These are phyloP conservation scores for Onygenales sp. DNA, from an alignment of 2,329 filamentous ascomycete genomes.

Conservation along the genomic window DNA sequence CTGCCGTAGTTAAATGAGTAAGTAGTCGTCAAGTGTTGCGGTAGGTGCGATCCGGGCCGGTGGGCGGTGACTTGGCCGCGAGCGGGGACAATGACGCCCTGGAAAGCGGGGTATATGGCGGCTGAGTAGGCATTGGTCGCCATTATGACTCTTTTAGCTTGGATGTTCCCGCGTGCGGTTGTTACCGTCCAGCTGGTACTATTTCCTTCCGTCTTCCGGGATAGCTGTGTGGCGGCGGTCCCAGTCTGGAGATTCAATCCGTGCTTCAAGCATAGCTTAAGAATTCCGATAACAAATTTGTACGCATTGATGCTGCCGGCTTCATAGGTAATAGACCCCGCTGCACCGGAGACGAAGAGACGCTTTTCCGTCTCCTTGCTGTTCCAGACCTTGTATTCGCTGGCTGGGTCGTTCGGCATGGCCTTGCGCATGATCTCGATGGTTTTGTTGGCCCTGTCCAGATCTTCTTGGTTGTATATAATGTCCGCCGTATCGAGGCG, in stretches of 20 bases:
- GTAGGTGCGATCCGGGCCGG: constrained; percentile 10
- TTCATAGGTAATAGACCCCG: constrained; percentile 41
- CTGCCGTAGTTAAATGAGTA: constrained; percentile 17
- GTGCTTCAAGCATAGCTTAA: constrained; percentile 34
- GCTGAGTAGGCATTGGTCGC: constrained; percentile 48
- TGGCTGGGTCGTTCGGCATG: constrained; percentile 32
- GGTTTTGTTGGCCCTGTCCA: constrained; percentile 28
- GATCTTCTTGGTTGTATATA: constrained; percentile 42
- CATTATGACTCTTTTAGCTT: constrained; percentile 37
- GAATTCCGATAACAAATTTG: constrained; percentile 33
- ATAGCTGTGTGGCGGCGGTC: constrained; percentile 18
- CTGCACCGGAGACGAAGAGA: constrained; percentile 34
- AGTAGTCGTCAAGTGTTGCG: constrained; percentile 5
- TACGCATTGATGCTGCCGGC: constrained; percentile 36
- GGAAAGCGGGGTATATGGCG: constrained; percentile 34
- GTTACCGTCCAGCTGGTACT: constrained; percentile 17
- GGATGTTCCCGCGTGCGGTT: constrained; percentile 36
- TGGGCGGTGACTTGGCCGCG: constrained; percentile 43
- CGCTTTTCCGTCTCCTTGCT: constrained; percentile 32
- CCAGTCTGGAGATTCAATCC: constrained; percentile 23
- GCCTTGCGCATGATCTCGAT: constrained; percentile 40
- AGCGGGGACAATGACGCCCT: constrained; percentile 41
- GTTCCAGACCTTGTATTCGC: constrained; percentile 37
- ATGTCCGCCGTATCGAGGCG: constrained; percentile 49
- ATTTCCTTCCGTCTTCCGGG: background rate